Conservation (phyloP, 148 eudicot species). For the Rhododendron ferrugineum region DNA sequence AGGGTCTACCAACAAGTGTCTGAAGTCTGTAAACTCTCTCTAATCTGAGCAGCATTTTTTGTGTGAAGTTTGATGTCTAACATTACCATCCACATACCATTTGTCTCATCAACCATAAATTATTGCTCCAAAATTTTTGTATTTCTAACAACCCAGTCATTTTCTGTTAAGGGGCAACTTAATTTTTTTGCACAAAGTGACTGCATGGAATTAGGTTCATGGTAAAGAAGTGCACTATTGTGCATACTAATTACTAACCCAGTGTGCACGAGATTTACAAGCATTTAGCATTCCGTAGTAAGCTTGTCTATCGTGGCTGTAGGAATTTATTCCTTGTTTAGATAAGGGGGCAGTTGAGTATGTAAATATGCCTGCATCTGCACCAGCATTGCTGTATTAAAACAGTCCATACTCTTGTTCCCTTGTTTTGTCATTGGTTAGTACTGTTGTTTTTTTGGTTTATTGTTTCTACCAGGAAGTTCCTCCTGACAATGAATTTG, state of each 20-base stretch:
- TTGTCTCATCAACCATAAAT: background rate
- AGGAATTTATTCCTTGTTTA: background rate
- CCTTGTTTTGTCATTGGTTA: background rate
- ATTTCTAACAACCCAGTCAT: background rate
- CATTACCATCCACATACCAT: background rate
- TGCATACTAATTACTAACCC: no score
- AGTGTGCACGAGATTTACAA: background rate
- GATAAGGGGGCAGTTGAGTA: background rate
- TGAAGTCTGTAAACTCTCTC: background rate
- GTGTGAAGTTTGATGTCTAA: background rate
- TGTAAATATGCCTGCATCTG: background rate
- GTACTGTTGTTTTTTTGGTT: background rate
- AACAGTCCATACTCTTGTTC: background rate
- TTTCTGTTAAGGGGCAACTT: background rate
- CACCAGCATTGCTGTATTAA: background rate
- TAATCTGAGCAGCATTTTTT: background rate
- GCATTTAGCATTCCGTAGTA: background rate
- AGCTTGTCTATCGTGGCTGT: background rate
- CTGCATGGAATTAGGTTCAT: background rate
- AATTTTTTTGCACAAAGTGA: background rate
- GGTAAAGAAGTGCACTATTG: background rate
- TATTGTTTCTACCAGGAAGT: slow-evolving; percentile 37
- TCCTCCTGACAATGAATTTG: slow-evolving; percentile 90
- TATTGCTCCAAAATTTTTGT: background rate
- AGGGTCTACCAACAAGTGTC: background rate